phyloP scores from a whole-genome alignment of 2,329 filamentous ascomycete genomes.

The Aspergillus sp. region DNA sequence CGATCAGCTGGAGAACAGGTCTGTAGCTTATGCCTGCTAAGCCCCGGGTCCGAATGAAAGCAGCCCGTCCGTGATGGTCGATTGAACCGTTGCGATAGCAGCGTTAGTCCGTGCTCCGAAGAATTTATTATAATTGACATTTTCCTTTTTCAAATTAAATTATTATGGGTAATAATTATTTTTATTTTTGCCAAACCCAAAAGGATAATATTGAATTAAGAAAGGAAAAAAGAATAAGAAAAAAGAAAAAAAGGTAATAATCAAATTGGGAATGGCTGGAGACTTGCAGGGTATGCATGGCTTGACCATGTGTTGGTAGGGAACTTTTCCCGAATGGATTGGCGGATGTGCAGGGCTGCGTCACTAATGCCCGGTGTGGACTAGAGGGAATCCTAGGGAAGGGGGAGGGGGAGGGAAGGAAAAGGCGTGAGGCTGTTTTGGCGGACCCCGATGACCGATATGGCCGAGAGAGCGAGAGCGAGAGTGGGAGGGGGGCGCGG shows the following conservation, averaged over 20 bases:
- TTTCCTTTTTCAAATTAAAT: constrained; percentile 9
- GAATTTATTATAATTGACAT: constrained; percentile 5
- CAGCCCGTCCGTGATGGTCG: constrained; percentile 10
- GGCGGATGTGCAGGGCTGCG: constrained; percentile 24
- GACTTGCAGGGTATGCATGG: constrained; percentile 19
- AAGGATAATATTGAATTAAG: background rate
- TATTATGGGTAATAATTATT: background rate
- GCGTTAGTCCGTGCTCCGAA: constrained; percentile 22
- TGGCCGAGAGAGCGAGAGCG: constrained; percentile 10
- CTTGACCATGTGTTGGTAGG: constrained; percentile 27
- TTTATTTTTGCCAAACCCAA: constrained; percentile 1
- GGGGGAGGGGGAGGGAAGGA: background rate
- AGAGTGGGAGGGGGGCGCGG: constrained; percentile 1
- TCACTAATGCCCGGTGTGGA: constrained; percentile 20
- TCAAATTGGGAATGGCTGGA: constrained; percentile 2
- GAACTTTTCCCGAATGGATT: constrained; percentile 27
- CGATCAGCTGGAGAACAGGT: constrained; percentile 22
- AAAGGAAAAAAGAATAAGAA: background rate
- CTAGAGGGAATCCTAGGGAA: constrained; percentile 14
- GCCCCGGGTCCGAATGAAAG: constrained; percentile 24
- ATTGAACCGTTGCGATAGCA: constrained; percentile 27
- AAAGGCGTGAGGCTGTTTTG: constrained; percentile 23
- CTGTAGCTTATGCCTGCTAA: constrained; percentile 23
- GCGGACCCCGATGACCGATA: constrained; percentile 25
- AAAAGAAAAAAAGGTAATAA: background rate